Base-by-base conservation (phyloP, 257 asterid species). In the Mitragyna speciosa region DNA sequence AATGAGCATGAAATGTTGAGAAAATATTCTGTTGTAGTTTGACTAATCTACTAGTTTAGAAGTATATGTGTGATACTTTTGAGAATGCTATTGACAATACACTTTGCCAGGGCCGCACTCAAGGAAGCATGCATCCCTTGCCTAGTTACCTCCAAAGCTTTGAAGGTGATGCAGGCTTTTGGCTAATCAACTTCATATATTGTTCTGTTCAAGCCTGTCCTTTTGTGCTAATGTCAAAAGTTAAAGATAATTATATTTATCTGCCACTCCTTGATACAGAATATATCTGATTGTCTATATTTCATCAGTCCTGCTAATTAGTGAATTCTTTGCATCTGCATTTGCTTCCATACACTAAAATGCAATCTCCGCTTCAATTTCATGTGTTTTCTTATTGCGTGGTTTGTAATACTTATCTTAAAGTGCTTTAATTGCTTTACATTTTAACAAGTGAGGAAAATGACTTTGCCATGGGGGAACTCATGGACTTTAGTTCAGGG, bases 81-180 rank as follows among this genome's bases (percentile, higher is more conserved):
- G 66, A 79, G 82, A 65, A 58, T 49, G 79, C 79, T 79, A 67
- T 79, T 72, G 79, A 80, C 84, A 33, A 51, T 72, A 78, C 77
- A 76, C 75, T 84, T 84, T 73, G 73, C 82, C 82, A 80, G 82
- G 84, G 84, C 77, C 54, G 67, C 78, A 73, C 77, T 73, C 33
- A 45, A 45, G 78, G 82, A 84, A 64, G 87, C 82, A 65, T 72
- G 84, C 79, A 76, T 56, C 79, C 73, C 80, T 76, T 67, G 87
- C 84, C 79, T 76, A 61, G 79, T 52, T 61, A 30, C 79, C 70
- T 84, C 82, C 75, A 45, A 73, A 84, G 72, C 79, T 77, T 77
- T 66, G 81, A 84, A 73, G 84, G 75, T 65, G 82, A 73, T 73
- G 77, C 74, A 72, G 47, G 72, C 79, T 80, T 77, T 63, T 72